phyloP scores from a whole-genome alignment of 2,329 filamentous ascomycete genomes.

The Lasiodiplodia theobromae region DNA sequence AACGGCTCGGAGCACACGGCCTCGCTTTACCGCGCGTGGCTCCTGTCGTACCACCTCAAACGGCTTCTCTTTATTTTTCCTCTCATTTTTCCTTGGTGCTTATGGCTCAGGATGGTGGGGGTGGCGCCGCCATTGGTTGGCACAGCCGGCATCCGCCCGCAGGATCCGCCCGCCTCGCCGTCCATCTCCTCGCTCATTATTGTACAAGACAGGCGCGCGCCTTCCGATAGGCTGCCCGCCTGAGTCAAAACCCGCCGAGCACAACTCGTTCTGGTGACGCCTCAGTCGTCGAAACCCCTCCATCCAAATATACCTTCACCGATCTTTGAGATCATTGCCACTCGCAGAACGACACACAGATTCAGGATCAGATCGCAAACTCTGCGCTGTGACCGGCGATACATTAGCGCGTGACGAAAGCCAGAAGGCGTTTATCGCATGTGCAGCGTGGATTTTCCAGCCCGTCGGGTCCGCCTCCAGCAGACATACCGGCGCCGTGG shows the following conservation, averaged over 20 bases:
- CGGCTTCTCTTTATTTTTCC: background rate
- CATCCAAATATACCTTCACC: background rate
- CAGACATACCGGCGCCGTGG: background rate
- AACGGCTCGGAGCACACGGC: slow-evolving; percentile 15
- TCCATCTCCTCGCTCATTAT: background rate
- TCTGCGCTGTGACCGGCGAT: slow-evolving; percentile 3
- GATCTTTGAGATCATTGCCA: slow-evolving; percentile 13
- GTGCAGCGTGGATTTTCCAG: background rate
- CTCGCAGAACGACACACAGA: slow-evolving; percentile 7
- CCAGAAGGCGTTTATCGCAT: slow-evolving; percentile 2
- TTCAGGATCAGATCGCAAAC: slow-evolving; percentile 4
- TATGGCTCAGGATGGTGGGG: slow-evolving; percentile 14
- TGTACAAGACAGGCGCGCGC: background rate
- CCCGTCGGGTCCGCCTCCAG: background rate
- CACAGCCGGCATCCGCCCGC: slow-evolving; percentile 14
- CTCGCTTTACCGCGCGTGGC: slow-evolving; percentile 16
- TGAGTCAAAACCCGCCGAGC: background rate
- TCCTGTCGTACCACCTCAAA: slow-evolving; percentile 17
- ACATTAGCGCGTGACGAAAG: slow-evolving; percentile 25
- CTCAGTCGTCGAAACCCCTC: background rate
- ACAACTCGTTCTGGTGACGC: background rate
- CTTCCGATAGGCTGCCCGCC: background rate
- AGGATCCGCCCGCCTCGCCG: slow-evolving; percentile 5
- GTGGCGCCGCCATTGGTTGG: slow-evolving; percentile 12
- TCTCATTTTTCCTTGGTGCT: slow-evolving; percentile 5